Percentiles rank a stretch among this genome's conserved stretches.
Conservation (phyloP, 75 land plant genomes). For the Adiantum capillusveneris region DNA sequence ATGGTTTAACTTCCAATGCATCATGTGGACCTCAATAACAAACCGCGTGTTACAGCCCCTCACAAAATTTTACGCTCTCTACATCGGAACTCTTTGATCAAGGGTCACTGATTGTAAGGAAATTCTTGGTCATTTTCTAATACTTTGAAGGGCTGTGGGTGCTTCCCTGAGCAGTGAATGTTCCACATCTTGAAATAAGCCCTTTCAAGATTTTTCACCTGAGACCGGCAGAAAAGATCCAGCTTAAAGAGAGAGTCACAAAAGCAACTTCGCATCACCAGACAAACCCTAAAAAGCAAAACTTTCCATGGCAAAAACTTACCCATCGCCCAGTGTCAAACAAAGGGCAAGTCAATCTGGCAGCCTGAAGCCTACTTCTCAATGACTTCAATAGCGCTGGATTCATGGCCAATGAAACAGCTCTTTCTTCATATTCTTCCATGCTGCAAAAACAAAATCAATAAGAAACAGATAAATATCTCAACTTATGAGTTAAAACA, state of each 20-base stretch:
- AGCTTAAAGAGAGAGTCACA: neutral
- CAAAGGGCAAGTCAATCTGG: constrained; percentile 73
- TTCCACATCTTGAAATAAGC: constrained; percentile 99
- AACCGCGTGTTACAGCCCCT: no score
- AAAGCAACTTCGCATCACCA: neutral
- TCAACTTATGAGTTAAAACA: neutral
- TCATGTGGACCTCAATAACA: no score
- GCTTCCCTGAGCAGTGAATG: constrained; percentile 69
- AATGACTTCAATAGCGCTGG: constrained; percentile 54
- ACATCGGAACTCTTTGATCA: no score
- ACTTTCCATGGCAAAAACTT: constrained; percentile 11
- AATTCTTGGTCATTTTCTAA: constrained; percentile 69
- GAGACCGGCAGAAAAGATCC: neutral
- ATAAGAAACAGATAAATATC: neutral
- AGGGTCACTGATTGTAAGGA: constrained; percentile 28
- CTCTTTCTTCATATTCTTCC: constrained; percentile 94
- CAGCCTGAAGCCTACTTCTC: constrained; percentile 58
- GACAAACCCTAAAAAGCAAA: neutral
- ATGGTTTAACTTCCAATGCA: no score
- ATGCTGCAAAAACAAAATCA: constrained; percentile 35
- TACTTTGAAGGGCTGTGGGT: constrained; percentile 88
- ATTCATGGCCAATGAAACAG: constrained; percentile 63
- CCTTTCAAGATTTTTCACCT: constrained; percentile 90
- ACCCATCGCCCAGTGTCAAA: constrained; percentile 98
- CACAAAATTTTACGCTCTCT: no score